Percentiles rank a stretch among this genome's conserved stretches.
These are phyloP conservation scores for Datura wrightii DNA, from an alignment of 257 asterid genomes.

Conservation along the genomic window DNA sequence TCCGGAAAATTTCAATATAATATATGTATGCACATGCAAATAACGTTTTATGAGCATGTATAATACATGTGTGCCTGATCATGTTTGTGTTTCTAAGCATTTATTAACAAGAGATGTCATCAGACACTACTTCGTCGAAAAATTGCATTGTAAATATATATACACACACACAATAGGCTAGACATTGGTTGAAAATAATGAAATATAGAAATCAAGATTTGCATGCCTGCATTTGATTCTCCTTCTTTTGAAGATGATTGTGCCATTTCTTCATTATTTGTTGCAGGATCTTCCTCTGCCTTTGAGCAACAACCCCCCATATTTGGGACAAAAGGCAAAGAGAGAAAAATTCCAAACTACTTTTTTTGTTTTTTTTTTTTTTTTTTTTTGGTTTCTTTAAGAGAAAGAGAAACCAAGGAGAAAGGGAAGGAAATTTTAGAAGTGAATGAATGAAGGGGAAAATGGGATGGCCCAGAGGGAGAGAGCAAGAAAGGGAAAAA, in stretches of 20 bases:
- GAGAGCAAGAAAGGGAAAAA: slow-evolving; percentile 16
- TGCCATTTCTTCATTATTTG: slow-evolving; percentile 4
- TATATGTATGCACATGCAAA: neutral
- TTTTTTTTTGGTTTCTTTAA: neutral
- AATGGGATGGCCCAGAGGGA: slow-evolving; percentile 29
- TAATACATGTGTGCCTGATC: neutral
- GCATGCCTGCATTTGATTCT: slow-evolving; percentile 29
- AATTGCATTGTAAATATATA: neutral
- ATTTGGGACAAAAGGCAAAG: slow-evolving; percentile 18
- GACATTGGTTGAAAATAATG: neutral
- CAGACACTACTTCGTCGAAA: neutral
- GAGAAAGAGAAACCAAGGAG: neutral
- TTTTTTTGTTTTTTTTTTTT: neutral
- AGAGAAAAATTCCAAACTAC: neutral
- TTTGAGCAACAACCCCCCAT: slow-evolving; percentile 68
- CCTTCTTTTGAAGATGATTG: slow-evolving; percentile 22
- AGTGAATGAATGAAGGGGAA: neutral
- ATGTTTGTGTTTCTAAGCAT: neutral
- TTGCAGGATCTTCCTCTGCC: slow-evolving; percentile 29
- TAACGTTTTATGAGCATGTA: too few species aligned
- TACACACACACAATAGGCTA: too few species aligned
- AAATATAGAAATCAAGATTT: neutral
- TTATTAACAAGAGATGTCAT: neutral
- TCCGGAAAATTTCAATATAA: neutral
- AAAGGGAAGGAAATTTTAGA: neutral